Base-by-base conservation (phyloP, 768 basidiomycete genomes). In the Lactifluus hygrophoroides region DNA sequence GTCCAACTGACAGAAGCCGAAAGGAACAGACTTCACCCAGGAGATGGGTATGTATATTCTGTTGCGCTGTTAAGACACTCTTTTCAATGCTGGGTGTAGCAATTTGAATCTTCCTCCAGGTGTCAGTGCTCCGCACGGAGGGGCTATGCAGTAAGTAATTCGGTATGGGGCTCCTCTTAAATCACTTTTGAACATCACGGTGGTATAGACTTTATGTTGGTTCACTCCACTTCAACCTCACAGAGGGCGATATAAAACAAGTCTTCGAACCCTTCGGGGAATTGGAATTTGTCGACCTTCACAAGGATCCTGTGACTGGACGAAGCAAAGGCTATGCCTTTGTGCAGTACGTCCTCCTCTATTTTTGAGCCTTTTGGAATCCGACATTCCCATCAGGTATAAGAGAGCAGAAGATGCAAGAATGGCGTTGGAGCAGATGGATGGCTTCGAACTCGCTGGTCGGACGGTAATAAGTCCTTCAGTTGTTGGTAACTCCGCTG, bases 231-330 rank as follows among this genome's bases (percentile, higher is more conserved):
- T 96, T 95, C 78, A 94, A 93, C 72, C 85, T 99, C 60, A 90
- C 92, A 55, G 90, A 96, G 75, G 86, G 91, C 66, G 95, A 99
- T 77, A 88, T 99, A 75, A 90, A 88, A 74, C 94, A 97, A 82
- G 95, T 99, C 65, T 99, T 99, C 72, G 94, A 96, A 70, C 94
- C 95, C 10, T 99, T 98, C 71, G 96, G 96, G 67, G 90, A 94
- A 74, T 80, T 99, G 65, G 95, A 95, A 74, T 94, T 94, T 75
- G 94, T 99, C 70, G 95, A 99, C 79, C 81, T 98, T 68, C 96
- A 96, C 73, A 84, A 89, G 70, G 94, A 97, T 71, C 88, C 91
- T 3, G 84, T 84, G 81, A 94, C 94, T 51, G 94, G 94, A 38
- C 84, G 92, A 66, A 94, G 92, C 75, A 97, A 98, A 71, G 96